Base-by-base conservation (phyloP, 2,329 filamentous ascomycete genomes). In the Alternaria triticimaculans region DNA sequence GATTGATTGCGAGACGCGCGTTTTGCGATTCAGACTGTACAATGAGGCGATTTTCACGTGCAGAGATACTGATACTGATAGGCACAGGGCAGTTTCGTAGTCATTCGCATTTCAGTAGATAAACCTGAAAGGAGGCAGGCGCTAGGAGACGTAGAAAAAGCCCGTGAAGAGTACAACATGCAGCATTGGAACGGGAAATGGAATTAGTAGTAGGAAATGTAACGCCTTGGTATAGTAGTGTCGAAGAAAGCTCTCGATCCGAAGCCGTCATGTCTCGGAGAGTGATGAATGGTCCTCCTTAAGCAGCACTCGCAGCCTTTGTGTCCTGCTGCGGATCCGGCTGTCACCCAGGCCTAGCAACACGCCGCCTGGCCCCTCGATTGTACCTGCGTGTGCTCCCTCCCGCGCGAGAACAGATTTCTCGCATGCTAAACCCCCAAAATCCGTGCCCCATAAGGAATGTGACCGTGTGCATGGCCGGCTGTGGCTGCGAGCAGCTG, bases 401-500 rank as follows among this genome's bases (percentile, higher is more conserved):
- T 23, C 23, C 23, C 43, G 33, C 23, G n/a, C 48, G 46, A 48
- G 51, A 63, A 55, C 58, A n/a, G 55, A 67, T 67, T 57, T 58
- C 62, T 58, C 59, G 58, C 58, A 48, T 63, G 53, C 41, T 56
- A 53, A 60, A 23, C 59, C 46, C 15, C 37, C 53, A 45, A 60
- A 61, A 59, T 59, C 43, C 14, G 59, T 60, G 33, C 37, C 51
- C 15, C 46, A 41, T 58, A 53, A 58, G 48, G 46, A 37, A 43
- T 44, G 50, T 28, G n/a, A 21, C 57, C 45, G 58, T 55, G 21
- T 50, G 15, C 58, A 48, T 58, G n/a, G 18, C 20, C 49, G 49
- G 20, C 18, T 15, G 14, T 49, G 49, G 58, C 61, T 64, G 60
- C 51, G 58, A 62, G 62, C 60, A 64, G 60, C 53, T 33, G 55